Base-by-base conservation (phyloP, 1,284 basidiomycete genomes). In the Austroboletus niveus region DNA sequence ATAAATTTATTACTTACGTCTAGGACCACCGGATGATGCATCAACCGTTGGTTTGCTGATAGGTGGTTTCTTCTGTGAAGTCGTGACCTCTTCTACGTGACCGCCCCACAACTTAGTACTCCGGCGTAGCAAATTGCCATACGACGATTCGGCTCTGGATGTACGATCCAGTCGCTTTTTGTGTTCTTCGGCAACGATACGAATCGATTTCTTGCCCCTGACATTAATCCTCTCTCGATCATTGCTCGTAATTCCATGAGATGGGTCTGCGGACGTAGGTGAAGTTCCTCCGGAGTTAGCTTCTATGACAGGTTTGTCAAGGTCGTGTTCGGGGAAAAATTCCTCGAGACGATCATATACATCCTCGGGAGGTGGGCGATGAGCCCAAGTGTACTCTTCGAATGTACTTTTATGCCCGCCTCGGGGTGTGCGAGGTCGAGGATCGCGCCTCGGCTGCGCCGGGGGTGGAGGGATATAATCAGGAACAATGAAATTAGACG, bases 31-130 rank as follows among this genome's bases (percentile, higher is more conserved):
- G 17, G 85, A 80, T 22, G 80, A 71, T 15, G 81, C 78, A 35
- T 86, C 85, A 2, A 82, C 75, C 12, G 74, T 58, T 12, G 77
- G 65, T 49, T 74, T 69, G 8, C 74, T 72, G 10, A 79, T 66
- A 35, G 73, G 74, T 40, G 73, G 75, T 57, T 75, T 78, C 45
- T 71, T 78, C 52, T 84, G 79, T 35, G 75, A 83, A 20, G 91
- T 87, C 5, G 88, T 71, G 55, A 99, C 94, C 71, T 99, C 97
- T 62, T 98, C 93, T 31, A 97, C 74, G 59, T 84, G 86, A 64
- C 89, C 92, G 15, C 93, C 96, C 94, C 97, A 99, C 57, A 99
- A 79, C 71, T 96, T 98, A 36, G 95, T 98, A 66, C 90, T 94
- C 63, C 92, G 78, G 43, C 92, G 80, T 55, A 87, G 64, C 50